Conservation (phyloP, 495 filamentous ascomycete genomes). For the Endocarpon pusillum region DNA sequence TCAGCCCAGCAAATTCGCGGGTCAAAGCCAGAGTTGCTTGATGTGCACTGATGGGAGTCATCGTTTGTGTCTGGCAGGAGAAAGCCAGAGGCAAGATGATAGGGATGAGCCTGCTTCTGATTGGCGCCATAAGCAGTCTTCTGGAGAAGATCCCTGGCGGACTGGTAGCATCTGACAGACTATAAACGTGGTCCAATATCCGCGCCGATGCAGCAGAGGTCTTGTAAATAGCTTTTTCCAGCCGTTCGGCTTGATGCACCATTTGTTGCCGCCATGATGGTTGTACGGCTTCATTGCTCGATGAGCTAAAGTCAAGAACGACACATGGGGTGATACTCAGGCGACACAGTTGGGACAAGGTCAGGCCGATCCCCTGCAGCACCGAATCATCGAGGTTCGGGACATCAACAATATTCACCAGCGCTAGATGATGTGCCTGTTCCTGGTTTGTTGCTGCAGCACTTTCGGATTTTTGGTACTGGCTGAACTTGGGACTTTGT, state of each 20-base stretch:
- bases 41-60: slow-evolving; percentile 39
- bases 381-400: slow-evolving; percentile 49
- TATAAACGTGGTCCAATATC: slow-evolving; percentile 48
- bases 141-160: slow-evolving; percentile 32
- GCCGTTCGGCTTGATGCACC: slow-evolving; percentile 50
- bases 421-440: slow-evolving; percentile 58
- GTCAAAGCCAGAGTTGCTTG: slow-evolving; percentile 57
- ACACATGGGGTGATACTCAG: slow-evolving; percentile 70
- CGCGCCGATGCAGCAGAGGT: slow-evolving; percentile 48
- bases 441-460: slow-evolving; percentile 13
- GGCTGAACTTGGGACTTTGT: slow-evolving; percentile 44
- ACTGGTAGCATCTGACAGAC: slow-evolving; percentile 17
- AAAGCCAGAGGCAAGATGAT: slow-evolving; percentile 58
- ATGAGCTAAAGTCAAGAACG: slow-evolving; percentile 50
- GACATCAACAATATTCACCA: slow-evolving; percentile 68
- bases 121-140: slow-evolving; percentile 45
- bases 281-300: slow-evolving; percentile 12
- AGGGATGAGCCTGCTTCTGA: slow-evolving; percentile 62
- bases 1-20: slow-evolving; percentile 48
- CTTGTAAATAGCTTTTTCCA: slow-evolving; percentile 53
- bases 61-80: slow-evolving; percentile 36
- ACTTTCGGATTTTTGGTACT: slow-evolving; percentile 22
- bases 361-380: slow-evolving; percentile 61
- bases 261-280: slow-evolving; percentile 28
- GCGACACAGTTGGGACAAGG: slow-evolving; percentile 61